A percentile compares a stretch with the other conserved stretches of the same genome.
phyloP scores from a whole-genome alignment of 371 early-diverging fungal genomes.

The Basidiobolus heterosporus region DNA sequence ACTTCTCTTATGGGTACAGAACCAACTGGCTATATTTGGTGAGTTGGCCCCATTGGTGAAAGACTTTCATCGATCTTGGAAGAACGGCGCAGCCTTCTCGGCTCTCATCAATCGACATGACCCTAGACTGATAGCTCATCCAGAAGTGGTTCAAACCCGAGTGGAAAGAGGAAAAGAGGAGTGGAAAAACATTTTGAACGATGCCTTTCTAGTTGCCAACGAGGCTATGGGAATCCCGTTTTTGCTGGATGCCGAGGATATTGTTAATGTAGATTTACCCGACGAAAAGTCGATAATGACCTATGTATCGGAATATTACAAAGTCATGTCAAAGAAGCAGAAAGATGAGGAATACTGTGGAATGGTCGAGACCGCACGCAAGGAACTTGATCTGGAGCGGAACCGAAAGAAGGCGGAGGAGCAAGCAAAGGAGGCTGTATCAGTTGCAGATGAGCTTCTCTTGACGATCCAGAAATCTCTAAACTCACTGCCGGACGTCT shows the following conservation, averaged over 20 bases:
- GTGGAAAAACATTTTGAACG: slow-evolving; percentile 16
- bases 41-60: slow-evolving; percentile 31
- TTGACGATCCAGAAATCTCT: too few relatives aligned
- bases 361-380: too few relatives aligned
- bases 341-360: slow-evolving; percentile 7
- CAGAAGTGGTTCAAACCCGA: slow-evolving; percentile 24
- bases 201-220: slow-evolving; percentile 33
- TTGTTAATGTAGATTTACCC: slow-evolving; percentile 22
- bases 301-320: slow-evolving; percentile 32
- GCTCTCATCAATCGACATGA: slow-evolving; percentile 44
- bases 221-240: slow-evolving; percentile 21
- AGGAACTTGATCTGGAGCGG: too few relatives aligned
- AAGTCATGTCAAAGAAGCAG: slow-evolving; percentile 16
- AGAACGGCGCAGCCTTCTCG: slow-evolving; percentile 41
- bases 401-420: too few relatives aligned
- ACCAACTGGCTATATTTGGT: slow-evolving; percentile 33
- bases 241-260: slow-evolving; percentile 33
- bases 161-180: slow-evolving; percentile 7
- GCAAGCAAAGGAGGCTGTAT: too few relatives aligned
- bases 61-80: slow-evolving; percentile 46
- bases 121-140: slow-evolving; percentile 22
- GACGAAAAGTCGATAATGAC: slow-evolving; percentile 43
- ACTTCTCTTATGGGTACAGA: slow-evolving; percentile 39
- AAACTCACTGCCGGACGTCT: too few relatives aligned
- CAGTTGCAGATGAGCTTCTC: too few relatives aligned